These are phyloP conservation scores for Bacterosira constricta DNA, from an alignment of 108 stramenopile genomes.

Conservation along the genomic window DNA sequence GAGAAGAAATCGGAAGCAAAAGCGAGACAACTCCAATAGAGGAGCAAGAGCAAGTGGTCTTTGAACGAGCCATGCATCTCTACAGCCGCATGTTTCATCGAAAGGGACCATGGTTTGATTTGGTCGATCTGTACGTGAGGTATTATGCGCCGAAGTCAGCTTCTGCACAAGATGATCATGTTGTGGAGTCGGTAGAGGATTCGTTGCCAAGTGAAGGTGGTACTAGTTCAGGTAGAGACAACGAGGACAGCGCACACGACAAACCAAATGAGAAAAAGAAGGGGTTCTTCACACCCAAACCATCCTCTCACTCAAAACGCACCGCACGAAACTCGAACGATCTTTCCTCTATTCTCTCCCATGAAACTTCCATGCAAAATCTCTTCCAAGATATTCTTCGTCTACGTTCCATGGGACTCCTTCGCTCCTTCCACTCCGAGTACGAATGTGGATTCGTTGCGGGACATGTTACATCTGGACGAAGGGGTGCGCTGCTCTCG, in stretches of 20 bases:
- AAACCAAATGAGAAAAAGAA: neutral
- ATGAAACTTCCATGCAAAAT: constrained; percentile 13
- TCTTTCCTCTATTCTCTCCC: neutral
- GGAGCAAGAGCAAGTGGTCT: constrained; percentile 26
- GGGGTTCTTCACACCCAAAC: constrained; percentile 19
- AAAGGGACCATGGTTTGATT: constrained; percentile 82
- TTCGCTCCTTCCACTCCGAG: constrained; percentile 73
- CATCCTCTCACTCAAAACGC: neutral
- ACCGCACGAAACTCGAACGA: neutral
- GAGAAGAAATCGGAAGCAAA: constrained; percentile 1
- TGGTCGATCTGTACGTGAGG: constrained; percentile 69
- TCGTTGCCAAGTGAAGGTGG: no score
- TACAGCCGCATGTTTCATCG: constrained; percentile 80
- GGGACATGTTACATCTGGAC: constrained; percentile 44
- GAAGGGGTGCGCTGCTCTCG: constrained; percentile 51
- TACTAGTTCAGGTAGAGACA: no score
- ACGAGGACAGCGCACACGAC: no score
- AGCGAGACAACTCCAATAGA: neutral
- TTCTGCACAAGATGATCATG: no score
- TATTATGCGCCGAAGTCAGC: constrained; percentile 63
- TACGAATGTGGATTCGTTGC: constrained; percentile 80
- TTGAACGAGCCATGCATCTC: constrained; percentile 64
- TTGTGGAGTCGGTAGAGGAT: no score
- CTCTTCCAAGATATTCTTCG: constrained; percentile 55
- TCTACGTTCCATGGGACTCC: constrained; percentile 65